A percentile compares a stretch with the other conserved stretches of the same genome.
Conservation (phyloP, 495 filamentous ascomycete species). For the Massariosphaeria phaeospora region DNA sequence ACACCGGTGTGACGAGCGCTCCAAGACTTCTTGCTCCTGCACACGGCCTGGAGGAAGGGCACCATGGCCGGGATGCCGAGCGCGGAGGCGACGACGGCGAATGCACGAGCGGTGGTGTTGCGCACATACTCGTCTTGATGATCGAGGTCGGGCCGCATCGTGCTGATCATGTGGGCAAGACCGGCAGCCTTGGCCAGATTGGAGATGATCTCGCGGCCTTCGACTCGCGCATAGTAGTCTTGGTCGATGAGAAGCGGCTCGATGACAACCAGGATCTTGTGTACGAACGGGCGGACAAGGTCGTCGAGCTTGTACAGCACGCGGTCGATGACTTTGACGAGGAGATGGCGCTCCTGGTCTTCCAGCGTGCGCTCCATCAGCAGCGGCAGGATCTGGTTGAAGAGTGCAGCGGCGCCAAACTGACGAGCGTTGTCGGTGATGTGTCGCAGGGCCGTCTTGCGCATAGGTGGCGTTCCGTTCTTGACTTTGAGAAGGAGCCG, state of each 20-base stretch:
- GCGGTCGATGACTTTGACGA: constrained; percentile 98
- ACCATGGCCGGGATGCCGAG: constrained; percentile 93
- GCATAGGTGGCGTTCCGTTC: constrained; percentile 98
- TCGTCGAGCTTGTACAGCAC: constrained; percentile 98
- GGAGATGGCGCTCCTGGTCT: constrained; percentile 95
- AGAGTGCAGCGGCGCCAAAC: constrained; percentile 90
- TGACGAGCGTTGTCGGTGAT: constrained; percentile 96
- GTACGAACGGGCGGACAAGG: constrained; percentile 90
- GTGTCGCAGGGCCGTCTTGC: constrained; percentile 97
- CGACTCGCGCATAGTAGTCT: constrained; percentile 97
- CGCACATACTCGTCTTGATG: constrained; percentile 98
- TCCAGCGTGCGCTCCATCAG: constrained; percentile 99
- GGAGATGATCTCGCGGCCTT: constrained; percentile 97
- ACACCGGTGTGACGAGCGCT: constrained; percentile 98
- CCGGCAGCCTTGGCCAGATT: constrained; percentile 96
- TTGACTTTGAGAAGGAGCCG: constrained; percentile 94
- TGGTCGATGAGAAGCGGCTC: constrained; percentile 98
- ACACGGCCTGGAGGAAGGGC: constrained; percentile 92
- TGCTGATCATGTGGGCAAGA: constrained; percentile 97
- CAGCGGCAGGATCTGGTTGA: constrained; percentile 95
- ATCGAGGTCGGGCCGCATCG: constrained; percentile 98
- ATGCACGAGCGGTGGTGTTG: constrained; percentile 96
- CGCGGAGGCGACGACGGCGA: constrained; percentile 94
- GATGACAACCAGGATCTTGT: constrained; percentile 98
- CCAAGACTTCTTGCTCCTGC: constrained; percentile 98